phyloP scores from a whole-genome alignment of 495 filamentous ascomycete genomes.

The Trichocladium antarcticum region DNA sequence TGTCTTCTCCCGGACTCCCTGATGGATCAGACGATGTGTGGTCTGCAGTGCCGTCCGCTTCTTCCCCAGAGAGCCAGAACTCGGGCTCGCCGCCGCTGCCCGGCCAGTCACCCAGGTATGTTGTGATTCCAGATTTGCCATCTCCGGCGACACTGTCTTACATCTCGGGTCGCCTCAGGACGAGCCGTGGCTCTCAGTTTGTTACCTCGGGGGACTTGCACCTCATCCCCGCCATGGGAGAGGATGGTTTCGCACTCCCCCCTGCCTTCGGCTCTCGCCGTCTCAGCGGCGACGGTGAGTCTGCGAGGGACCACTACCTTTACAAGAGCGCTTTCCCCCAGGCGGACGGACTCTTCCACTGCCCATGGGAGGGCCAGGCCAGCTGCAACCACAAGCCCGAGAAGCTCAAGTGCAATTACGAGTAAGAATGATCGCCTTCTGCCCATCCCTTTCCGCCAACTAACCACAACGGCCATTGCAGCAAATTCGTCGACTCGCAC shows the following conservation, averaged over 20 bases:
- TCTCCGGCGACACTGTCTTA: constrained; percentile 18
- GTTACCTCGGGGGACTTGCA: constrained; percentile 35
- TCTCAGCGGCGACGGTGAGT: constrained; percentile 43
- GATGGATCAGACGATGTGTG: constrained; percentile 39
- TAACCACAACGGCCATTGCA: constrained; percentile 35
- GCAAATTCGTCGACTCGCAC: constrained; percentile 92
- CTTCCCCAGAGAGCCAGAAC: constrained; percentile 36
- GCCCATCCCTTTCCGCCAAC: constrained; percentile 12
- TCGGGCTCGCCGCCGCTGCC: constrained; percentile 36
- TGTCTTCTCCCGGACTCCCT: constrained; percentile 37
- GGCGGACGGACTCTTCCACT: constrained; percentile 76
- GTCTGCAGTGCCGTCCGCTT: constrained; percentile 31
- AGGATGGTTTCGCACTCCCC: constrained; percentile 37
- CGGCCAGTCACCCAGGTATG: constrained; percentile 43
- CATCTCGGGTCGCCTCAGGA: constrained; percentile 15
- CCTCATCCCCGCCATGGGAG: constrained; percentile 25
- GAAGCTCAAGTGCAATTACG: constrained; percentile 94
- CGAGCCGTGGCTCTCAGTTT: constrained; percentile 26
- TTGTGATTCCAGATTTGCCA: constrained; percentile 11
- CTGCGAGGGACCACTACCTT: constrained; percentile 64
- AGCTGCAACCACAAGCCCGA: constrained; percentile 75
- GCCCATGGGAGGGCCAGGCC: constrained; percentile 66
- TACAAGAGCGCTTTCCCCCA: constrained; percentile 59
- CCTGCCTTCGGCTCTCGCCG: constrained; percentile 34
- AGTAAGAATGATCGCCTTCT: constrained; percentile 47